Evolutionary conservation across 768 basidiomycete species (phyloP), one percentile per base, ranked within the genome.

Genomic region (Panaeolus cyanescens): DNA sequence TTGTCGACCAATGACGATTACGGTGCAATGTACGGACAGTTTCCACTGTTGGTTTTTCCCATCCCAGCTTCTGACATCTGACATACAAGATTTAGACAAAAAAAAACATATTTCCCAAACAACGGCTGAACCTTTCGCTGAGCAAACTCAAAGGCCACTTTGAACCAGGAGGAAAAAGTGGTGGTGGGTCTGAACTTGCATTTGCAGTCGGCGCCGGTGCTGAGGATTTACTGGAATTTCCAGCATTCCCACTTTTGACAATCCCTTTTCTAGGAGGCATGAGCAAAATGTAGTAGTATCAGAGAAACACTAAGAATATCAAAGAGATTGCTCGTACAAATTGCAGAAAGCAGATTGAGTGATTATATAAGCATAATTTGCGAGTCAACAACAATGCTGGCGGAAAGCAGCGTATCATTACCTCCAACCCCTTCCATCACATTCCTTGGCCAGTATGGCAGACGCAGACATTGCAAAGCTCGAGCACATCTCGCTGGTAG

Each of bases 401-500:
- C 17, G 19, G 40, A 19, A 42, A 15, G 25, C 53, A n/a, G 8
- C 32, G 32, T 32, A 31, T 56, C 33, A 37, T 22, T 20, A 20
- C 55, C 9, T 31, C 15, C 33, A 32, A 55, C 53, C 17, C 1
- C 17, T 55, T 55, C 10, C 32, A 34, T n/a, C 33, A 17, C n/a
- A 17, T 56, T 34, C 20, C 17, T 25, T 9, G 32, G 32, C 32
- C 59, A 55, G 56, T 70, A 91, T 91, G 89, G 77, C 87, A 39
- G 85, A 89, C 66, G 75, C 75, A 65, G 94, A 96, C 78, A 79
- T 99, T 62, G 92, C 96, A 78, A 88, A 93, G 73, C 91, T 99
- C 75, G 97, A 99, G 75, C 83, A 91, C 62, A 87, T 99, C 54
- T 96, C 95, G 34, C 82, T 99, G 39, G 89, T 97, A 60, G 88